phyloP scores from a whole-genome alignment of 768 basidiomycete species.

The Pisolithus orientalis region DNA sequence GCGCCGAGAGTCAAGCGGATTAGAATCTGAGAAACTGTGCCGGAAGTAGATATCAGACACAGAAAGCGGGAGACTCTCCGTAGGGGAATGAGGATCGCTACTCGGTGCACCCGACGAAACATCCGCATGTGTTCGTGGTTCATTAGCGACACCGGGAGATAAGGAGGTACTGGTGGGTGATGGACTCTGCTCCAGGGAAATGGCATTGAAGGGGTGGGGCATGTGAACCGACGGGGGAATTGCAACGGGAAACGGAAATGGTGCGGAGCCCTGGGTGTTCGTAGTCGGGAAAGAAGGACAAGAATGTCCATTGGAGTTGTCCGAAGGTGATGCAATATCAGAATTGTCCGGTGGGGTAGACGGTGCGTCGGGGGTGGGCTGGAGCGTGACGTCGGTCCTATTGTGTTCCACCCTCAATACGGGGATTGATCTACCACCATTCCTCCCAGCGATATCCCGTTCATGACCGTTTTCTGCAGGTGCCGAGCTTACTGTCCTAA shows the following conservation, averaged over 20 bases:
- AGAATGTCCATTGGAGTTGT: conserved; percentile 13
- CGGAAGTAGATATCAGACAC: conserved; percentile 50
- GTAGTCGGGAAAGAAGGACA: conserved; percentile 15
- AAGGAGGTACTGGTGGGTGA: conserved; percentile 10
- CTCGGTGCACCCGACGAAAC: conserved; percentile 21
- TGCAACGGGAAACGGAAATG: conserved; percentile 42
- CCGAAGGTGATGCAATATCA: conserved; percentile 14
- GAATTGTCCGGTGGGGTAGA: conserved; percentile 27
- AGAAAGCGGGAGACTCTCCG: conserved; percentile 51
- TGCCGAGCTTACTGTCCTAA: conserved; percentile 13
- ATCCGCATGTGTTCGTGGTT: conserved; percentile 20
- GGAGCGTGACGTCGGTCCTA: conserved; percentile 6
- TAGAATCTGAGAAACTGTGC: conserved; percentile 31
- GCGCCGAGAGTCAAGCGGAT: conserved; percentile 26
- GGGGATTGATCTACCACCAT: conserved; percentile 13
- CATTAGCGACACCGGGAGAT: conserved; percentile 9
- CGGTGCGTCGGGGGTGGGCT: conserved; percentile 25
- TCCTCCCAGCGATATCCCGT: conserved; percentile 8
- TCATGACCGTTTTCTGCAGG: conserved; percentile 23
- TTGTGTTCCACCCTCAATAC: conserved; percentile 15
- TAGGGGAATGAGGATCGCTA: conserved; percentile 40
- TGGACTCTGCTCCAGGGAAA: conserved; percentile 12
- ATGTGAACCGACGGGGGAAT: conserved; percentile 38
- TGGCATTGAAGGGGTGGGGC: conserved; percentile 10
- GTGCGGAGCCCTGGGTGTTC: conserved; percentile 19